Evolutionary conservation across 306 rosid genomes (phyloP), one percentile per base, ranked within the genome.

Genomic region (Gastrolobium villosum): DNA sequence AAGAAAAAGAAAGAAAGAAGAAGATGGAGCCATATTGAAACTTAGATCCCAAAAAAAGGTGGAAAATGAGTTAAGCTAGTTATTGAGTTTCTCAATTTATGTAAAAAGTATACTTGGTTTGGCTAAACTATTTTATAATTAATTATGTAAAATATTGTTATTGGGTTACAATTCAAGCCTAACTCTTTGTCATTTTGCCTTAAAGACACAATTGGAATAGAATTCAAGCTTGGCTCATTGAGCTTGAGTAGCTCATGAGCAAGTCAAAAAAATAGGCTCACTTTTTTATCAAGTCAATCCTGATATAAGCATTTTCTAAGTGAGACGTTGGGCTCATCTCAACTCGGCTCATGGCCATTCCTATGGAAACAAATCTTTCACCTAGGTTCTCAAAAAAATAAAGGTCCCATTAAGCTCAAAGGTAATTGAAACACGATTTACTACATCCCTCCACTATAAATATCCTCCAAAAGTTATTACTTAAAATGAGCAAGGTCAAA

Each of bases 401-500:
- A 34, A 45, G 34, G 28, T 30, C 45, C 10, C 14, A 68, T 56
- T 3, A 69, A 20, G 39, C 37, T 35, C 41, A 59, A 35, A 36
- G 73, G 37, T 41, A 11, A 35, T 28, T 70, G 44, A 70, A 35
- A 50, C 72, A 46, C 46, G 10, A 59, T 26, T 69, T 57, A 65
- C 36, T 1, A 54, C 13, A 30, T 41, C 26, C 28, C 10, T 39
- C 54, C 6, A 75, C 64, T 63, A 62, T 34, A 76, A 32, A 64
- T 76, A 37, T 75, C 60, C 57, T 64, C 53, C 55, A 39, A 39
- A 37, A 50, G 44, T 31, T 50, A 32, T 44, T 59, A 74, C 50
- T 5, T 73, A 32, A 4, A 72, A 71, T 93, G 96, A 70, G 96
- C 87, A 55, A 89, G 90, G 83, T 89, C 89, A 88, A 90, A 90